Evolutionary conservation across 1,284 basidiomycete genomes (phyloP), one percentile per base, ranked within the genome.

Genomic region (Cryptococcus neoformans): DNA sequence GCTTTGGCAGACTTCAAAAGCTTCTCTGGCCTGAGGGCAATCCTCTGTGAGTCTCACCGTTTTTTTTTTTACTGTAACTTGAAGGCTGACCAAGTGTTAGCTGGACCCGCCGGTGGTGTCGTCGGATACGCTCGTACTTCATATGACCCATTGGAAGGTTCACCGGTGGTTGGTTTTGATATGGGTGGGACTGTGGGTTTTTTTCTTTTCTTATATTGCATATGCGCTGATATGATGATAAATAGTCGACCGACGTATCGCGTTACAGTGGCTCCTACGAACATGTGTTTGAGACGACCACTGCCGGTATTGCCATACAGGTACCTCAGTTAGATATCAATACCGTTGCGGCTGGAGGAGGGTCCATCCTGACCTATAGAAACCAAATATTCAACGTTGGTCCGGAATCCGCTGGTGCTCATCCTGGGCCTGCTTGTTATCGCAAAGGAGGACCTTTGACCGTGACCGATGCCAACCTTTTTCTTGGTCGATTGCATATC

Each of bases 231-330:
- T 44, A 4, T 45, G 28, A 38, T 14, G 17, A 28, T 28, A 28
- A 28, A 7, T 34, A 60, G 49, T 89, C 87, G 0, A 94, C 91
- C 0, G 68, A 69, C 50, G 91, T 96, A 0, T 91, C 89, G 4
- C 48, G 69, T 45, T 72, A 56, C 51, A 68, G 58, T 2, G 69
- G 69, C 11, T 66, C 66, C 45, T 62, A 70, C 39, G 72, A 74
- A 53, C 67, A 69, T 41, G 69, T 74, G 0, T 70, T 69, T 21
- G 72, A 75, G 63, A 92, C 92, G 0, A 92, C 90, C 0, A 92
- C 92, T 0, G 92, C 92, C 0, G 92, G 91, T 55, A 65, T 70
- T 6, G 67, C 66, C 48, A 70, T 70, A 14, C 67, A 70, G 48
- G 64, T 65, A 5, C 67, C 67, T 8, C 67, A 71, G 47, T 57